Conservation (phyloP, 2,329 filamentous ascomycete species). For the Aspergillus clavatus region DNA sequence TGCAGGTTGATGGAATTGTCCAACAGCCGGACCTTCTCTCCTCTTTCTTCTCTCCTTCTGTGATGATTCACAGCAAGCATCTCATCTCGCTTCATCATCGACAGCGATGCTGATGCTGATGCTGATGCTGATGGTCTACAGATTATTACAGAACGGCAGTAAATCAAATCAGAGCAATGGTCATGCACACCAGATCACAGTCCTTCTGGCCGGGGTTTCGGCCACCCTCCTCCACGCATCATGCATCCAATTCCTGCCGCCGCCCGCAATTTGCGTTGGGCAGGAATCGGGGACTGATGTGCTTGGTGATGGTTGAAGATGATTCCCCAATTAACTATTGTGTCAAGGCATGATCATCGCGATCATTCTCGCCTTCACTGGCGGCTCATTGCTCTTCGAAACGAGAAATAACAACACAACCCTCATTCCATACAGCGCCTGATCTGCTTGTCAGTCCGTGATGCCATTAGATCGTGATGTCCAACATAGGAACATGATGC, state of each 20-base stretch:
- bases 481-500: neutral
- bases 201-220: slow-evolving; percentile 17
- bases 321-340: no score
- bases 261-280: slow-evolving; percentile 20
- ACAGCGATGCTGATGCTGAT: no score
- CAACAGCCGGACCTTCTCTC: neutral
- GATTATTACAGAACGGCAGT: no score
- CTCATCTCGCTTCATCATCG: neutral
- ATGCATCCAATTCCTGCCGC: slow-evolving; percentile 21
- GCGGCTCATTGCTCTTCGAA: slow-evolving; percentile 16
- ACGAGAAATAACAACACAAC: no score
- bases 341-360: neutral
- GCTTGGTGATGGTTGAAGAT: neutral
- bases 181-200: no score
- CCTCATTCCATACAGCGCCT: neutral
- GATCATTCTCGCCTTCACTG: neutral
- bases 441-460: neutral
- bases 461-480: neutral
- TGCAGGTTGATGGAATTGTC: neutral
- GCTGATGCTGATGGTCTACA: no score
- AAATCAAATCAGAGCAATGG: no score
- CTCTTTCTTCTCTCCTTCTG: no score
- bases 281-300: slow-evolving; percentile 23
- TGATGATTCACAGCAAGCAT: no score
- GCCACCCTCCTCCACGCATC: slow-evolving; percentile 17